Conservation (phyloP, 2,329 filamentous ascomycete species). For the Escovopsis sp. region DNA sequence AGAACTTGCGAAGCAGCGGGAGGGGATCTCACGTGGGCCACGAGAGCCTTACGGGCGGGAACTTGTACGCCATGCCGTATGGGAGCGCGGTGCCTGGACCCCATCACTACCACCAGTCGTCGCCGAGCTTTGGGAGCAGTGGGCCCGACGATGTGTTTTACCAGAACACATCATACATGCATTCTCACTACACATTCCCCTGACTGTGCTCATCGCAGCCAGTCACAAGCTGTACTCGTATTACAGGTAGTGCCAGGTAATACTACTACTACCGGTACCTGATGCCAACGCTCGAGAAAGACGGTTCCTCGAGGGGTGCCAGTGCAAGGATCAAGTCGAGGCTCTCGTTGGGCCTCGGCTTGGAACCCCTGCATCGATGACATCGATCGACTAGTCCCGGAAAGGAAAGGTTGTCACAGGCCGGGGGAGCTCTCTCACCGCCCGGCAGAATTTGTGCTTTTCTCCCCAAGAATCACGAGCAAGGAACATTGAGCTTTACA, state of each 20-base stretch:
- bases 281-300: no score
- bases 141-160: conserved; percentile 19
- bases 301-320: no score
- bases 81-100: conserved; percentile 4
- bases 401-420: no score
- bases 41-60: conserved; percentile 16
- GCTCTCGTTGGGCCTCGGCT: neutral
- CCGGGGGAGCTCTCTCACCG: neutral
- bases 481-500: neutral
- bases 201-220: no score
- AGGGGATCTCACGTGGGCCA: conserved; percentile 22
- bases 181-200: conserved; percentile 1
- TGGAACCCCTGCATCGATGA: no score
- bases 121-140: conserved; percentile 19
- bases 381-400: no score
- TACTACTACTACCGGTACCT: no score
- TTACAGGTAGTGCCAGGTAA: no score
- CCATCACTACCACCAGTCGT: conserved; percentile 9
- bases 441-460: neutral
- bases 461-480: neutral
- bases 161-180: conserved; percentile 16
- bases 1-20: conserved; percentile 28
- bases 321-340: neutral
- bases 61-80: conserved; percentile 14
- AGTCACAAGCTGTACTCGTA: no score